These are phyloP conservation scores for Boechera retrofracta DNA, from an alignment of 345 rosid species.

Conservation along the genomic window DNA sequence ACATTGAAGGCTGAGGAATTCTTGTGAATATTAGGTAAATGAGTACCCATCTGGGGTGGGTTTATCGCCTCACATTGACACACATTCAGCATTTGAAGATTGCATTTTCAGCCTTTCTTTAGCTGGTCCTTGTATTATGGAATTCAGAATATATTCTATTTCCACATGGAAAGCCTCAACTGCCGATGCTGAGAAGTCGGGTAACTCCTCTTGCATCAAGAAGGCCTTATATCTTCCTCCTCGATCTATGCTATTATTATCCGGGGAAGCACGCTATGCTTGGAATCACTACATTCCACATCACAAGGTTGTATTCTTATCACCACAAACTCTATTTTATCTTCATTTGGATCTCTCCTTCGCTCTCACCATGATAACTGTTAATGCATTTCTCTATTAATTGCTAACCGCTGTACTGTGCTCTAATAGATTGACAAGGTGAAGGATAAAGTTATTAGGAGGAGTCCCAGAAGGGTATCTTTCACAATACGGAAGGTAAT, in stretches of 20 bases:
- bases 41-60: slow-evolving; percentile 98
- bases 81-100: slow-evolving; percentile 95
- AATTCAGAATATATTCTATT: slow-evolving; percentile 75
- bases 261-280: slow-evolving; percentile 95
- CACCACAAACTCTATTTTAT: not conserved
- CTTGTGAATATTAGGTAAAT: slow-evolving; percentile 65
- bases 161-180: slow-evolving; percentile 53
- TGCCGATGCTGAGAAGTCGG: slow-evolving; percentile 47
- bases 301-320: slow-evolving; percentile 68
- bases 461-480: slow-evolving; percentile 83
- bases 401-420: slow-evolving; percentile 13
- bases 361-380: not conserved
- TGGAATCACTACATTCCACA: slow-evolving; percentile 99
- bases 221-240: slow-evolving; percentile 86
- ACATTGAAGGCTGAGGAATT: slow-evolving; percentile 12
- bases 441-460: slow-evolving; percentile 63
- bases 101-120: slow-evolving; percentile 90
- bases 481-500: slow-evolving; percentile 89
- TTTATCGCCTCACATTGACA: slow-evolving; percentile 94
- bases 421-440: slow-evolving; percentile 76
- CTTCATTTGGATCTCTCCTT: not conserved
- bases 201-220: slow-evolving; percentile 50
- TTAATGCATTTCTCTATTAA: not conserved
- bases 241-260: slow-evolving; percentile 85
- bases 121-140: slow-evolving; percentile 99